These are phyloP conservation scores for Ophiostoma pallidulum DNA, from an alignment of 2,329 filamentous ascomycete genomes.

Conservation along the genomic window DNA sequence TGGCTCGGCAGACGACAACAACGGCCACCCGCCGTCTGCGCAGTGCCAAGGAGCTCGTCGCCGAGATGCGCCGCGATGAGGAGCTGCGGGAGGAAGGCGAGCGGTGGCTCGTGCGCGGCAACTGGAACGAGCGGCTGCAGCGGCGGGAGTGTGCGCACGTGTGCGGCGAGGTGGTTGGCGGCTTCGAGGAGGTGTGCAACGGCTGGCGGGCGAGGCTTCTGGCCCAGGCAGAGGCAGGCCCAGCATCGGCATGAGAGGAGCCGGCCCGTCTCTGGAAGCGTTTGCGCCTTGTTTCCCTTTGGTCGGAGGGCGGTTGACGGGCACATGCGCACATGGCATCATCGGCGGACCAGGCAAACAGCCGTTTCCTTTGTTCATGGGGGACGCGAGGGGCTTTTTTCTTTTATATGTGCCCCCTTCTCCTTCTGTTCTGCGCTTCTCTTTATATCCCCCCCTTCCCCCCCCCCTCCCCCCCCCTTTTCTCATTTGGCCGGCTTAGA, in stretches of 20 bases:
- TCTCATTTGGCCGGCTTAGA: no score
- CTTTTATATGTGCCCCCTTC: neutral
- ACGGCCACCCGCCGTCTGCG: slow-evolving; percentile 71
- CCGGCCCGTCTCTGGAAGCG: no score
- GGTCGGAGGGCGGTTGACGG: no score
- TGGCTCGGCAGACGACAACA: slow-evolving; percentile 80
- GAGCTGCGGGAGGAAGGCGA: slow-evolving; percentile 76
- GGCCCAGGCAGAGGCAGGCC: slow-evolving; percentile 46
- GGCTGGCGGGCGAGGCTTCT: slow-evolving; percentile 71
- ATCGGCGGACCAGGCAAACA: no score
- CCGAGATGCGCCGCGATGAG: slow-evolving; percentile 74
- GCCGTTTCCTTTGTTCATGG: neutral
- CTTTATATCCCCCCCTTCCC: neutral
- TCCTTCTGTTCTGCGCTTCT: neutral
- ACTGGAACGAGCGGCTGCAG: slow-evolving; percentile 70
- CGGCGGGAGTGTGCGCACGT: slow-evolving; percentile 74
- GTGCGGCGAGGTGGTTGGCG: slow-evolving; percentile 79
- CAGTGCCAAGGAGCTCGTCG: slow-evolving; percentile 74
- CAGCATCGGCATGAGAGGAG: slow-evolving; percentile 23
- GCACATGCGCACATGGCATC: no score
- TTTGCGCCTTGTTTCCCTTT: neutral
- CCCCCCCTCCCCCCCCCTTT: no score
- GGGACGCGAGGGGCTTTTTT: no score
- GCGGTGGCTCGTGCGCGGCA: slow-evolving; percentile 68
- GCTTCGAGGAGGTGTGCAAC: slow-evolving; percentile 86